phyloP scores from a whole-genome alignment of 1,284 basidiomycete species.

The Limonomyces culmigenus region DNA sequence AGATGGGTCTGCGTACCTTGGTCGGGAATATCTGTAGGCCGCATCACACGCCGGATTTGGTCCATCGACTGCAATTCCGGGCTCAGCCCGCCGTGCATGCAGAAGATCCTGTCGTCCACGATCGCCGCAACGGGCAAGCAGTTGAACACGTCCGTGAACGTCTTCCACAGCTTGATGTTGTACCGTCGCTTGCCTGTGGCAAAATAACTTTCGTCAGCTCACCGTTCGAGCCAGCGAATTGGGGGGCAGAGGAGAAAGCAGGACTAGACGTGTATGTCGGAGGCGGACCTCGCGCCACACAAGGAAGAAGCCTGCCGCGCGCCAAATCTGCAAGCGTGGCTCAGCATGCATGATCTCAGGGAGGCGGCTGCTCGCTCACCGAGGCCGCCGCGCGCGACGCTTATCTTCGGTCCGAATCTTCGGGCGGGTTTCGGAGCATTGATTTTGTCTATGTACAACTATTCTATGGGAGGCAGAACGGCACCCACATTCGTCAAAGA shows the following conservation, averaged over 20 bases:
- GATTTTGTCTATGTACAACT: too few species aligned
- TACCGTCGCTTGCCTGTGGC: conserved; percentile 91
- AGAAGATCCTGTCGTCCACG: conserved; percentile 96
- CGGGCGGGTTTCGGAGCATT: too few species aligned
- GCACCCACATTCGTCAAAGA: conserved; percentile 86
- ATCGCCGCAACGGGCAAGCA: conserved; percentile 91
- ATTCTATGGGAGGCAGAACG: too few species aligned
- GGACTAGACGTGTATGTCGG: too few species aligned
- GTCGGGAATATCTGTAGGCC: conserved; percentile 97
- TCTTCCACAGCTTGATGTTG: conserved; percentile 98
- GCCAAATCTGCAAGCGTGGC: too few species aligned
- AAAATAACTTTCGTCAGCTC: too few species aligned
- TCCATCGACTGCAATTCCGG: conserved; percentile 99
- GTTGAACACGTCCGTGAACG: conserved; percentile 94
- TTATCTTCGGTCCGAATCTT: too few species aligned
- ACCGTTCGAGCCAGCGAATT: too few species aligned
- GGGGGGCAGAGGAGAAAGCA: too few species aligned
- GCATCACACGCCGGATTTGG: conserved; percentile 97
- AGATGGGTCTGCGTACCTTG: conserved; percentile 46
- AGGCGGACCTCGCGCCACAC: not conserved
- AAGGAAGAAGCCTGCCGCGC: not conserved
- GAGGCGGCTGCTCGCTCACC: too few species aligned
- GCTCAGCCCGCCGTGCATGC: conserved; percentile 85
- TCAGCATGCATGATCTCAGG: too few species aligned
- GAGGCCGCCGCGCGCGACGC: too few species aligned